Conservation (phyloP, 441 rosid genomes). For the Flueggea neowawraea region DNA sequence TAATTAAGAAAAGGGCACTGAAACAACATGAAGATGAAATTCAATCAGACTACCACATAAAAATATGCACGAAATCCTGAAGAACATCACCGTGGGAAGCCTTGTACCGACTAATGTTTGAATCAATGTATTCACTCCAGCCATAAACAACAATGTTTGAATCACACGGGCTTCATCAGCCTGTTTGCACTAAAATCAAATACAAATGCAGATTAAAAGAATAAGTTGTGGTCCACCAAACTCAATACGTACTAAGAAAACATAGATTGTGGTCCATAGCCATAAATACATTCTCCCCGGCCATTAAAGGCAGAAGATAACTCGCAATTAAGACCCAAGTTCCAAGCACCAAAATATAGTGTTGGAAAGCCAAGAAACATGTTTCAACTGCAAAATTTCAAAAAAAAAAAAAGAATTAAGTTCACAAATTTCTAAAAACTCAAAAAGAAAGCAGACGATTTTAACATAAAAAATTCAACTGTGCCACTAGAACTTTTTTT, state of each 20-base stretch:
- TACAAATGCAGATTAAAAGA: conserved; percentile 4
- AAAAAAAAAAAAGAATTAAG: neutral
- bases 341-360: conserved; percentile 91
- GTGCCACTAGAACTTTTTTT: conserved; percentile 13
- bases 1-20: too few relatives aligned
- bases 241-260: too few relatives aligned
- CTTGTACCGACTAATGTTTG: conserved; percentile 85
- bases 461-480: conserved; percentile 11
- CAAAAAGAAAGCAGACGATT: conserved; percentile 19
- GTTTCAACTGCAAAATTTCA: conserved; percentile 54
- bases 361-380: conserved; percentile 75
- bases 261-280: conserved; percentile 11
- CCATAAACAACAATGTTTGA: conserved; percentile 77
- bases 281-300: conserved; percentile 59
- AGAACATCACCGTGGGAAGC: conserved; percentile 96
- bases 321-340: conserved; percentile 63
- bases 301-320: conserved; percentile 71
- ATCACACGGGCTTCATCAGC: conserved; percentile 89
- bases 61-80: too few relatives aligned
- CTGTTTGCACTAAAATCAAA: conserved; percentile 35
- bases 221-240: conserved; percentile 1
- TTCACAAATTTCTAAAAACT: neutral
- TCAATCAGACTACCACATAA: too few relatives aligned
- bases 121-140: conserved; percentile 77
- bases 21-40: too few relatives aligned